Conservation (phyloP, 169 alveolate genomes). For the Theileria sp. region DNA sequence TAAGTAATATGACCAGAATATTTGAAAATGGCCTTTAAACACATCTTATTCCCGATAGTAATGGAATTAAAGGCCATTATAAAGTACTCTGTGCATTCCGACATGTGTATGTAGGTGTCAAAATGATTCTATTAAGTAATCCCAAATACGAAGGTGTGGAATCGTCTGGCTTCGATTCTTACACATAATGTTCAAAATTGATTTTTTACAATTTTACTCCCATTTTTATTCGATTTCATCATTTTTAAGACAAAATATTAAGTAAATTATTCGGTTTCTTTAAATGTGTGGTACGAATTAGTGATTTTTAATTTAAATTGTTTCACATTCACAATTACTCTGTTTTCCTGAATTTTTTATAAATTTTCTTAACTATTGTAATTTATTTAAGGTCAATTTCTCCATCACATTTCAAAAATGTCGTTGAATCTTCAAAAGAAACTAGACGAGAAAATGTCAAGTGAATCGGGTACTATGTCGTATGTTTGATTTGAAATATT, state of each 20-base stretch:
- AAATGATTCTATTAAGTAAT: background rate
- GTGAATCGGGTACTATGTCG: constrained; percentile 21
- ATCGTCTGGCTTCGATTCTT: background rate
- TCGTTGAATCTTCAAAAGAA: constrained; percentile 27
- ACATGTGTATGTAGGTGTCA: background rate
- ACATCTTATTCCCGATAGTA: background rate
- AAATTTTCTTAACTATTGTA: background rate
- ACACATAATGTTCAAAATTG: background rate
- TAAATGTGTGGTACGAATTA: background rate
- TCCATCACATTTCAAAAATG: constrained; percentile 10
- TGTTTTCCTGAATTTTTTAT: background rate
- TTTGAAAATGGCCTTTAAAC: background rate
- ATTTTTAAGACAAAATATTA: too few species aligned
- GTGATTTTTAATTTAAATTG: background rate
- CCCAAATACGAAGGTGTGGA: background rate
- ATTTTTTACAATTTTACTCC: background rate
- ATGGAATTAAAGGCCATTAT: background rate
- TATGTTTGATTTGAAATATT: constrained; percentile 6
- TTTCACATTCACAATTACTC: background rate
- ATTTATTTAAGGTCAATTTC: background rate
- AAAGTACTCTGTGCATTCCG: background rate
- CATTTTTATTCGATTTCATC: background rate
- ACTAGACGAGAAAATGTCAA: constrained; percentile 15
- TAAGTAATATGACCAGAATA: background rate
- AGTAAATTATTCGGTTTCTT: background rate